These are phyloP conservation scores for Lentinula raphanica DNA, from an alignment of 768 basidiomycete genomes.

Conservation along the genomic window DNA sequence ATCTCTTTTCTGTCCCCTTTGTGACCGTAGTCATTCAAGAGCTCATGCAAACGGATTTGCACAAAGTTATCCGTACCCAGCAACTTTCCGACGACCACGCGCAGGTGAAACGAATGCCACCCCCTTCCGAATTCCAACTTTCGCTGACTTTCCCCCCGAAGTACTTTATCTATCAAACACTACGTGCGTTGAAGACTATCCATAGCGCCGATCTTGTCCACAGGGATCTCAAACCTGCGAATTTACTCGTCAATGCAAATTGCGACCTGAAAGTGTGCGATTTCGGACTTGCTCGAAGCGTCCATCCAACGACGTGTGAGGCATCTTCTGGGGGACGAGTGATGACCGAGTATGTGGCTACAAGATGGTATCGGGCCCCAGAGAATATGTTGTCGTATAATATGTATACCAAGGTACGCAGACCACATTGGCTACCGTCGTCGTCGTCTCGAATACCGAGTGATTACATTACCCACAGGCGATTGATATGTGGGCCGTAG, in stretches of 20 bases:
- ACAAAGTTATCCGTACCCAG: constrained; percentile 87
- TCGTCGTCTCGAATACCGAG: constrained; percentile 8
- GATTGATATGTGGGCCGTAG: constrained; percentile 72
- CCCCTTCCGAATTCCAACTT: neutral
- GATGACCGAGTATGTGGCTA: constrained; percentile 87
- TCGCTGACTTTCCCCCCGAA: neutral
- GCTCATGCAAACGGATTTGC: constrained; percentile 87
- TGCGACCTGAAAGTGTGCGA: constrained; percentile 89
- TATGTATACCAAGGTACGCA: constrained; percentile 63
- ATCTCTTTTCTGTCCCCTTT: neutral
- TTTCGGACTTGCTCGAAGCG: constrained; percentile 75
- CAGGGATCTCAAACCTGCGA: constrained; percentile 80
- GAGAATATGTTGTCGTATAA: constrained; percentile 95
- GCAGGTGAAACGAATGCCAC: constrained; percentile 24
- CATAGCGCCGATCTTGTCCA: constrained; percentile 82
- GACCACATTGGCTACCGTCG: constrained; percentile 16
- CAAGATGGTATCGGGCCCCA: constrained; percentile 24
- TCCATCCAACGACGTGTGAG: constrained; percentile 39
- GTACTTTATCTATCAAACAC: constrained; percentile 81
- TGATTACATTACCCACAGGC: constrained; percentile 30
- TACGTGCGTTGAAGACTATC: constrained; percentile 83
- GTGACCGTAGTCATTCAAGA: constrained; percentile 65
- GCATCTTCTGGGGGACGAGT: constrained; percentile 60
- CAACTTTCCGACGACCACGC: constrained; percentile 83
- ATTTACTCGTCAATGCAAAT: constrained; percentile 82